These are phyloP conservation scores for Pulveroboletus sp. DNA, from an alignment of 768 basidiomycete species.

Conservation along the genomic window DNA sequence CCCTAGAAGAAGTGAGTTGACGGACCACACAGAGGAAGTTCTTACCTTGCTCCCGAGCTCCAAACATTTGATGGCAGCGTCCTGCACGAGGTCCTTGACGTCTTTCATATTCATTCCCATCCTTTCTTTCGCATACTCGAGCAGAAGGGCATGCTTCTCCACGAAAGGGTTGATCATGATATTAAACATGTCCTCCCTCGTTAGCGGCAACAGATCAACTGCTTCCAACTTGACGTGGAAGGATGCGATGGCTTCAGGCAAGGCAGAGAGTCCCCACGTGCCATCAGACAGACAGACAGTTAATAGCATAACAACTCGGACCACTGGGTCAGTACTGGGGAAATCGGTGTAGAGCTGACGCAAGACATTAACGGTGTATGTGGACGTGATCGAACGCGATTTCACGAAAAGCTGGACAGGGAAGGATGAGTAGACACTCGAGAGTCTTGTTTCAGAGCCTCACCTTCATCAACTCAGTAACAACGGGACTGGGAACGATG, in stretches of 20 bases:
- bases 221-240: slow-evolving; percentile 50
- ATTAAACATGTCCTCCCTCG: slow-evolving; percentile 53
- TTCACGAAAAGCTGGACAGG: slow-evolving; percentile 56
- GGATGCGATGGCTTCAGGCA: slow-evolving; percentile 23
- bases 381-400: slow-evolving; percentile 58
- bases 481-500: slow-evolving; percentile 34
- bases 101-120: slow-evolving; percentile 43
- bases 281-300: slow-evolving; percentile 49
- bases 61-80: slow-evolving; percentile 57
- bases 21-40: background rate
- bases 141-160: slow-evolving; percentile 47
- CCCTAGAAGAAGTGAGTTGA: slow-evolving; percentile 41
- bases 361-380: slow-evolving; percentile 46
- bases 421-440: slow-evolving; percentile 2
- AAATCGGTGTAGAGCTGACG: slow-evolving; percentile 64
- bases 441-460: background rate
- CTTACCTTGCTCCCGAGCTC: slow-evolving; percentile 52
- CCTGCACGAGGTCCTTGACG: slow-evolving; percentile 45
- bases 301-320: slow-evolving; percentile 71
- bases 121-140: slow-evolving; percentile 44
- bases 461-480: slow-evolving; percentile 68
- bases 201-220: slow-evolving; percentile 52
- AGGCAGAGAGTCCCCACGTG: slow-evolving; percentile 24
- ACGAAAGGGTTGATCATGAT: slow-evolving; percentile 67
- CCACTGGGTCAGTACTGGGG: slow-evolving; percentile 52